Base-by-base conservation (phyloP, 768 basidiomycete genomes). In the Tricholoma furcatifolium region DNA sequence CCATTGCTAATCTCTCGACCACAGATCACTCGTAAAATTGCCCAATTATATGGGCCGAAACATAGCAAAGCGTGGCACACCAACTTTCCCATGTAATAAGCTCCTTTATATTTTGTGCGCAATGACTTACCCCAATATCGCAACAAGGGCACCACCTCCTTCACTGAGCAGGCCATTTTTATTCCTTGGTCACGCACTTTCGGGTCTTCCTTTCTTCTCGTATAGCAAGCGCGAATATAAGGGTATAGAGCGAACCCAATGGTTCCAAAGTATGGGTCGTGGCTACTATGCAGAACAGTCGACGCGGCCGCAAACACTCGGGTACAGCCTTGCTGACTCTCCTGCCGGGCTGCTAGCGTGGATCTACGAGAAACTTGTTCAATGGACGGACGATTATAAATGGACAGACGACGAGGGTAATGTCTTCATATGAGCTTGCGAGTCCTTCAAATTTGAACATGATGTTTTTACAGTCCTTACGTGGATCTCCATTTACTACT, bases 401-500 rank as follows among this genome's bases (percentile, higher is more conserved):
- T 85, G 83, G 83, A 68, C 68, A 6, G 81, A 82, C 39, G 81
- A 84, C 21, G 80, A 85, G 67, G 71, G 84, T 76, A 23, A 23
- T 5, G 27, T 49, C 23, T 30, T 39, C 30, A 27, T 10, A 6
- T 14, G 51, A 3, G n/a, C 4, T n/a, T n/a, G 8, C 15, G 2
- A 3, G 11, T 7, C n/a, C 6, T 41, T 17, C n/a, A 43, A 12
- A 14, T n/a, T 38, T 14, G 9, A 20, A 14, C 21, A 43, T 14
- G 9, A 20, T 35, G 55, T 53, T 1, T 51, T 49, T 34, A 59
- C 27, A 84, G 84, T 84, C 0, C 58, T 86, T 34, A 82, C 80
- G 0, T 86, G 83, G 83, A 63, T 84, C 6, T 83, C 82, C 3
- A 71, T 83, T 14, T 83, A 82, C 58, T 79, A 74, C 69, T 83